Evolutionary conservation across 495 filamentous ascomycete genomes (phyloP).

Genomic region (Patellaria atrata): DNA sequence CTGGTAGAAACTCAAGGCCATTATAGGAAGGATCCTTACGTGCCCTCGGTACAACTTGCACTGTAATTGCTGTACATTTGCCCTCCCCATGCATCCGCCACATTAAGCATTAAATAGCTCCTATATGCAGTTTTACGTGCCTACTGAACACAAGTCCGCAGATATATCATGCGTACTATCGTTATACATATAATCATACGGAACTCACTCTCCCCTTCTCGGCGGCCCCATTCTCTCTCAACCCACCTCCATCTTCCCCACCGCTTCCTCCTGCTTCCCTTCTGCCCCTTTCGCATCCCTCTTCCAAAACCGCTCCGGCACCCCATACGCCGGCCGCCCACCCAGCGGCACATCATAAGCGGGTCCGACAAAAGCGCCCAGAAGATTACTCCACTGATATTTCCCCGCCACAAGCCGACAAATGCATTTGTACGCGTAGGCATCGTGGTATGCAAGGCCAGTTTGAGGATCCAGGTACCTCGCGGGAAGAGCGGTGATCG

Average conservation of each 20-base stretch:
- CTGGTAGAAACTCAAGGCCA: too few species aligned
- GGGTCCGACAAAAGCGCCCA: conserved; percentile 27
- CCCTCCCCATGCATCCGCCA: too few species aligned
- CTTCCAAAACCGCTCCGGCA: conserved; percentile 25
- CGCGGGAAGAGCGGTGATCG: conserved; percentile 20
- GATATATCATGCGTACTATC: too few species aligned
- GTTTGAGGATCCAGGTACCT: conserved; percentile 27
- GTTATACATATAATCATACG: too few species aligned
- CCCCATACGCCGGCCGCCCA: conserved; percentile 24
- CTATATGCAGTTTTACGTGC: too few species aligned
- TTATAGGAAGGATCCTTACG: too few species aligned
- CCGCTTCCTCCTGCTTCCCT: conserved; percentile 3
- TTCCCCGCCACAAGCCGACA: conserved; percentile 23
- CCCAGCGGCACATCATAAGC: conserved; percentile 9
- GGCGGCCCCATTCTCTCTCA: neutral
- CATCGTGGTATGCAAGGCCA: conserved; percentile 24
- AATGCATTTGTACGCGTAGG: conserved; percentile 22
- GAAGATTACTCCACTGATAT: conserved; percentile 22
- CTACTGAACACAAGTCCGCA: too few species aligned
- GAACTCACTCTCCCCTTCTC: neutral
- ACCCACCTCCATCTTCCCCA: neutral
- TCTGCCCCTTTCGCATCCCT: conserved; percentile 5
- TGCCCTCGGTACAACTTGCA: too few species aligned
- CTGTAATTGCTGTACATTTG: too few species aligned
- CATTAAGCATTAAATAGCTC: too few species aligned